Percentiles rank a stretch among this genome's conserved stretches.
phyloP scores from a whole-genome alignment of 2,329 filamentous ascomycete species.

The Thermomyces lanuginosus region DNA sequence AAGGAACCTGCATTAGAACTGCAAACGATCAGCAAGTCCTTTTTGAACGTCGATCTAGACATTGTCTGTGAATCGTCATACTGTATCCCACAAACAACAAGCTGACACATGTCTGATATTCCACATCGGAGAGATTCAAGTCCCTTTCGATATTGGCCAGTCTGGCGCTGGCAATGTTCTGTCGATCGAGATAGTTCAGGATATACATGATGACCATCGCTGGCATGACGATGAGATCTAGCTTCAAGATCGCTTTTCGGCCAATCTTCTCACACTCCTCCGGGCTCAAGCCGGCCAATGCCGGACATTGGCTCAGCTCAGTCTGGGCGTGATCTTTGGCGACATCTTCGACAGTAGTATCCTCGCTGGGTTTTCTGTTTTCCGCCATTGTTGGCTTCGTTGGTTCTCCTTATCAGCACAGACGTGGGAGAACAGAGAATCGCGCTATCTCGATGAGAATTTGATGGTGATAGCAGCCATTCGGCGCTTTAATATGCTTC shows the following conservation, averaged over 20 bases:
- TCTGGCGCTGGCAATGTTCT: constrained; percentile 5
- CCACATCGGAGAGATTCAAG: constrained; percentile 1
- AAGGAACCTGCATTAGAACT: constrained; percentile 6
- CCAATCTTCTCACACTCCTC: too few species aligned
- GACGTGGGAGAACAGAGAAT: too few species aligned
- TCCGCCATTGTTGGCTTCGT: too few species aligned
- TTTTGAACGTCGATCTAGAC: not conserved
- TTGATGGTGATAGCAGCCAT: too few species aligned
- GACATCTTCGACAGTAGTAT: too few species aligned
- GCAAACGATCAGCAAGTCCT: not conserved
- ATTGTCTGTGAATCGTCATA: not conserved
- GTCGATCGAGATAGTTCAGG: constrained; percentile 6
- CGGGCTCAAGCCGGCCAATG: too few species aligned
- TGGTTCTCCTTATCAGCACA: too few species aligned
- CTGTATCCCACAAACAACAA: constrained; percentile 5
- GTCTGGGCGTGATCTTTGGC: too few species aligned
- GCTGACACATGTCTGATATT: constrained; percentile 6
- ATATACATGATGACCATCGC: constrained; percentile 5
- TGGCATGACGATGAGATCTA: constrained; percentile 5
- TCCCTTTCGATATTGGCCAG: constrained; percentile 3
- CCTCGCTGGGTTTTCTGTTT: too few species aligned
- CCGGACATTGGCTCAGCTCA: too few species aligned
- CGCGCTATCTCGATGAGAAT: too few species aligned
- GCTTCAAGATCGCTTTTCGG: constrained; percentile 1
- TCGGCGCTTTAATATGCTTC: too few species aligned